These are phyloP conservation scores for Pisolithus orientalis DNA, from an alignment of 768 basidiomycete genomes.

Conservation along the genomic window DNA sequence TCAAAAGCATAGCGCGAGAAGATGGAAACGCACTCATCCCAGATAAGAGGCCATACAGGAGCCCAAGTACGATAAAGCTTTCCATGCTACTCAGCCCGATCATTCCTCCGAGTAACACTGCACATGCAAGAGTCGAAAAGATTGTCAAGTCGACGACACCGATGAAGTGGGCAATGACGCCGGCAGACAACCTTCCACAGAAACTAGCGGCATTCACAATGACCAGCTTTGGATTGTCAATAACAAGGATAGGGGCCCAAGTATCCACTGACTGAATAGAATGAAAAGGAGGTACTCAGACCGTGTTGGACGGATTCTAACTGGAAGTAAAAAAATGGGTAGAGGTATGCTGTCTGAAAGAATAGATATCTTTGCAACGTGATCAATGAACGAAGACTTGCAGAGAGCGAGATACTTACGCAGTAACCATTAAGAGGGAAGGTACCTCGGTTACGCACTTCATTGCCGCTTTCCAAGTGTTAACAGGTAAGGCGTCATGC, in stretches of 20 bases:
- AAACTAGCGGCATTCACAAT: conserved; percentile 48
- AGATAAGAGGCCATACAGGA: conserved; percentile 44
- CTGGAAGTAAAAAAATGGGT: conserved; percentile 56
- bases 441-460: conserved; percentile 20
- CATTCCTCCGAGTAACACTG: conserved; percentile 39
- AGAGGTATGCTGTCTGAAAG: conserved; percentile 37
- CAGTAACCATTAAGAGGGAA: conserved; percentile 20
- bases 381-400: neutral
- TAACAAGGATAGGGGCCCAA: neutral
- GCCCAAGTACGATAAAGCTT: conserved; percentile 35
- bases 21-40: conserved; percentile 33
- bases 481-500: neutral
- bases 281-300: conserved; percentile 39
- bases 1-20: neutral
- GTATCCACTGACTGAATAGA: conserved; percentile 40
- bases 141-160: conserved; percentile 42
- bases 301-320: conserved; percentile 47
- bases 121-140: conserved; percentile 26
- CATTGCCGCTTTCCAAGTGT: conserved; percentile 12
- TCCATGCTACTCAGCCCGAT: conserved; percentile 34
- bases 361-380: conserved; percentile 10
- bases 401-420: conserved; percentile 8
- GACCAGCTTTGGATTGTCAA: conserved; percentile 31
- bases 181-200: conserved; percentile 41
- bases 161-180: conserved; percentile 30